Percentiles rank a stretch among this genome's conserved stretches.
Conservation (phyloP, 176 grass and related monocot genomes). For the Oryza longistaminata region DNA sequence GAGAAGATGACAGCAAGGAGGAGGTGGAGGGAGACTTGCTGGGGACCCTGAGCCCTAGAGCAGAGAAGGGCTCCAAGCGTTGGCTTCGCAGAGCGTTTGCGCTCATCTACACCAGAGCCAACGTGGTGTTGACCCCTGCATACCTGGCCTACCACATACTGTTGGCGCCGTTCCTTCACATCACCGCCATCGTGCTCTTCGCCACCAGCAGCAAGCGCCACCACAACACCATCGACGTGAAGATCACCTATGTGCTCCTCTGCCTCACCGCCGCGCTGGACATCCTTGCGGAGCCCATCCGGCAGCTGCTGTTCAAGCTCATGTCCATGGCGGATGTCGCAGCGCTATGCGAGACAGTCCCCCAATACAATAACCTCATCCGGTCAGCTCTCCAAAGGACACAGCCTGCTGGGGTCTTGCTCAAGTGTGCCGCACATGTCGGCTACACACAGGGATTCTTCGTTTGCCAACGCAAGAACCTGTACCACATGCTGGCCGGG, state of each 20-base stretch:
- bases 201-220: neutral
- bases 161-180: neutral
- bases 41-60: too few relatives aligned
- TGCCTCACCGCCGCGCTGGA: neutral
- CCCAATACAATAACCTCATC: neutral
- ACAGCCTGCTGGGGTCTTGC: too few relatives aligned
- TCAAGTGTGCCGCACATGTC: too few relatives aligned
- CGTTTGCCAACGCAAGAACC: too few relatives aligned
- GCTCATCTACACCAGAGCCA: neutral
- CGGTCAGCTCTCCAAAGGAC: neutral
- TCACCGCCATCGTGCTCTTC: neutral
- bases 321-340: fast-evolving
- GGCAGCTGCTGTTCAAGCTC: fast-evolving
- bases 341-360: neutral
- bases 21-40: too few relatives aligned
- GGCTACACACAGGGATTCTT: too few relatives aligned
- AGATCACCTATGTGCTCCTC: neutral
- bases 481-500: too few relatives aligned
- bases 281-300: neutral
- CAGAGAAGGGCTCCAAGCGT: neutral
- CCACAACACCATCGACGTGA: neutral
- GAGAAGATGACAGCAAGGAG: too few relatives aligned
- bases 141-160: neutral
- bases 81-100: neutral
- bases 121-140: neutral